Percentiles rank a stretch among this genome's conserved stretches.
phyloP scores from a whole-genome alignment of 83 land plant species.

The Thuja plicata region DNA sequence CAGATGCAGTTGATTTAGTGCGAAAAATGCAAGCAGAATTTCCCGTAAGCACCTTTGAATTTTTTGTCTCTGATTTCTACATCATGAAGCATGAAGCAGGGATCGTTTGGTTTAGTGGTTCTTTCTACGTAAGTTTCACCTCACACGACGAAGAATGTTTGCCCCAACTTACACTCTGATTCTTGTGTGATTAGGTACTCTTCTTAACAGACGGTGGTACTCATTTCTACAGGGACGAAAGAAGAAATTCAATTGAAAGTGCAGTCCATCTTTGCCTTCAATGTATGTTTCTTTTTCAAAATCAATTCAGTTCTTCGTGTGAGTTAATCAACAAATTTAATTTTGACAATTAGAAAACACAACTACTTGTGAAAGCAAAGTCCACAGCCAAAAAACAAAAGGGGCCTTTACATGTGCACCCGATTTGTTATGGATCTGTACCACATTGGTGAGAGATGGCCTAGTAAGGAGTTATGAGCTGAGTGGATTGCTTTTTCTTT shows the following conservation, averaged over 20 bases:
- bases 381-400: neutral
- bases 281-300: constrained; percentile 15
- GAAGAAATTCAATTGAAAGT: constrained; percentile 78
- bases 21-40: constrained; percentile 50
- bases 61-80: neutral
- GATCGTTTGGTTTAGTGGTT: neutral
- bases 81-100: neutral
- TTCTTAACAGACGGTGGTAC: constrained; percentile 84
- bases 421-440: neutral
- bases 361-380: neutral
- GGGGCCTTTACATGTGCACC: neutral
- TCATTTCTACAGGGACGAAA: constrained; percentile 52
- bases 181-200: constrained; percentile 46
- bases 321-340: neutral
- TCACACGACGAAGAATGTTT: neutral
- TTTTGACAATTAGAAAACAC: neutral
- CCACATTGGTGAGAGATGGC: neutral
- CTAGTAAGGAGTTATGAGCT: neutral
- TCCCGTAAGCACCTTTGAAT: constrained; percentile 49
- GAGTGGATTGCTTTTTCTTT: neutral
- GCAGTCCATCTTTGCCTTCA: constrained; percentile 64
- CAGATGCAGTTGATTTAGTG: constrained; percentile 74
- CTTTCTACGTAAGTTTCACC: neutral
- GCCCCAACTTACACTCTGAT: neutral
- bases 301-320: neutral